A percentile compares a stretch with the other conserved stretches of the same genome.
Conservation (phyloP, 2,329 filamentous ascomycete species). For the Lecanicillium sp. region DNA sequence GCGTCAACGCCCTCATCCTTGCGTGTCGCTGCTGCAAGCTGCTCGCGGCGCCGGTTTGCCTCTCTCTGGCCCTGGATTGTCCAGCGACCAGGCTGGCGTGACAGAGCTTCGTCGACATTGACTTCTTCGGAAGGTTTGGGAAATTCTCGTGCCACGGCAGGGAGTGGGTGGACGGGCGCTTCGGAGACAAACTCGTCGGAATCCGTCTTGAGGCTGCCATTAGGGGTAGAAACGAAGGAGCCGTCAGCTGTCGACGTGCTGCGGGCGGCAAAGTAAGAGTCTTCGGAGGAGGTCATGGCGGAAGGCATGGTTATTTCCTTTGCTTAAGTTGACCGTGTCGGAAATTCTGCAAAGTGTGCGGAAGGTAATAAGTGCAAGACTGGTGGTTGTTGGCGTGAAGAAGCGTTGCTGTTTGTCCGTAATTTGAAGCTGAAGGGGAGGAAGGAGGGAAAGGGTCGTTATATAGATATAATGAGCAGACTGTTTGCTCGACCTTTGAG, state of each 20-base stretch:
- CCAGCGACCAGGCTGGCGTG: constrained; percentile 34
- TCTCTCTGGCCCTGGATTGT: constrained; percentile 28
- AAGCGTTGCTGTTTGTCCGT: no score
- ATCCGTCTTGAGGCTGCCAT: constrained; percentile 8
- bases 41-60: constrained; percentile 19
- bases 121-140: constrained; percentile 32
- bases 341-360: no score
- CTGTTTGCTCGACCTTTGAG: no score
- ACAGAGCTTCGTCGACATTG: constrained; percentile 34
- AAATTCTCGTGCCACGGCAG: constrained; percentile 26
- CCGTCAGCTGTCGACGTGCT: constrained; percentile 17
- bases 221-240: constrained; percentile 15
- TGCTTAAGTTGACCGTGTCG: no score
- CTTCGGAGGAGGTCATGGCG: no score
- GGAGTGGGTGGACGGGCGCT: constrained; percentile 22
- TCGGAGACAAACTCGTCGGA: constrained; percentile 4
- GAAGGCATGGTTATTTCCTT: no score
- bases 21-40: constrained; percentile 13
- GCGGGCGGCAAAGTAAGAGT: constrained; percentile 9
- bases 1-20: constrained; percentile 20
- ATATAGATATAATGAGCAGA: no score
- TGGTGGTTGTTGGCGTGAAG: no score
- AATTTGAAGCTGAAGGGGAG: no score
- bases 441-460: no score
- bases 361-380: no score